Evolutionary conservation across 1,284 basidiomycete species (phyloP), one percentile per base, ranked within the genome.

Genomic region (Trichosporon sp.): DNA sequence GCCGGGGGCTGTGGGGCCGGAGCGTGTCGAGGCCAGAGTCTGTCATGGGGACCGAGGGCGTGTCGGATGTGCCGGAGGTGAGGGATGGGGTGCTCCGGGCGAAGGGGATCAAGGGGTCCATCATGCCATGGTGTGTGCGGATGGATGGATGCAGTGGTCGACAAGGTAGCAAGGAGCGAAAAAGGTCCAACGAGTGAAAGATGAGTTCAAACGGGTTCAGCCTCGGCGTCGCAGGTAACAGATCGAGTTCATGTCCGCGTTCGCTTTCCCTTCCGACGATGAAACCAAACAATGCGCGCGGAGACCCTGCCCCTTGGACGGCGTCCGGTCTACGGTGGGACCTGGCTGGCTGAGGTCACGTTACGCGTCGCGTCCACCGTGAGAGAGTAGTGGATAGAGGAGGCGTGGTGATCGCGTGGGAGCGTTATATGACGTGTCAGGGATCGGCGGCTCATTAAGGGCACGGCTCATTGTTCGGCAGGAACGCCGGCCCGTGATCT

Each of bases 1-100:
- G 58, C 8, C 62, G 60, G 7, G 65, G 65, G 4, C 62, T 58
- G 27, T 59, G 29, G 31, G 36, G 57, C 19, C 63, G 59, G 59
- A 62, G 61, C 5, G 49, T 58, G 7, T 49, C 63, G 23, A 56
- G 49, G 8, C 37, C 64, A 13, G 57, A 63, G 49, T 65, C 33
- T 11, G 40, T 19, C 27, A 64, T 62, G 32, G 61, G 32, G 61
- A 64, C 63, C 37, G 64, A 65, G 33, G 64, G 58, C 8, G 66
- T 44, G 23, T 40, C 56, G 31, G 64, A 61, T 13, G 60, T 59
- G 21, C 34, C 37, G 34, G 59, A 58, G 16, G 63, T 64, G 31
- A 64, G 44, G 37, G 59, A 60, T 19, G 63, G 63, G 11, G 63
- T 63, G 49, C 49, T 54, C 49, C 49, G 49, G 49, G 34, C 49